Conservation (phyloP, 345 rosid species). For the Lepidium aucheri region DNA sequence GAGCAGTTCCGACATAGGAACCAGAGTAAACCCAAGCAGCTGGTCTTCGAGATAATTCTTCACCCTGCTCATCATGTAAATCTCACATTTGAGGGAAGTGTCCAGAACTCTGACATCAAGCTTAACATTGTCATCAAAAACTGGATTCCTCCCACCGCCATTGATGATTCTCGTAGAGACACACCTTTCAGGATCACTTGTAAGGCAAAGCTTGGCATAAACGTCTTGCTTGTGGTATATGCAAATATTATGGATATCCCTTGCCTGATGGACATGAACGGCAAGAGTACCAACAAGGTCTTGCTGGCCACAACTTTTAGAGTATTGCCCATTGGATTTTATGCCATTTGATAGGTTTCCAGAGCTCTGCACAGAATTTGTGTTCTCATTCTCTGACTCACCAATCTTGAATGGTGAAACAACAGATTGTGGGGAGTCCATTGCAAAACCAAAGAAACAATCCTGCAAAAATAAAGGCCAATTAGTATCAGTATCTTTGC, state of each 20-base stretch:
- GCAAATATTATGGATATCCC: slow-evolving; percentile 98
- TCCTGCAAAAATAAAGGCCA: slow-evolving; percentile 3
- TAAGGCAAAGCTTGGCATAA: slow-evolving; percentile 91
- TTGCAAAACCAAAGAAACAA: slow-evolving; percentile 18
- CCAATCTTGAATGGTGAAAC: slow-evolving; percentile 70
- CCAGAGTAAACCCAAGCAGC: slow-evolving; percentile 81
- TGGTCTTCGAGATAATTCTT: slow-evolving; percentile 97
- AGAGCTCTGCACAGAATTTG: slow-evolving; percentile 27
- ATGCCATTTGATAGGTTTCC: slow-evolving; percentile 31
- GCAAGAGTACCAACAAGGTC: slow-evolving; percentile 57
- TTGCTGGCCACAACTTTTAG: slow-evolving; percentile 27
- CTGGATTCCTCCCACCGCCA: slow-evolving; percentile 98
- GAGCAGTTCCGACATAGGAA: slow-evolving; percentile 83
- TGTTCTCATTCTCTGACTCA: slow-evolving; percentile 50
- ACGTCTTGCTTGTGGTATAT: slow-evolving; percentile 99
- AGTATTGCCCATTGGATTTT: slow-evolving; percentile 34
- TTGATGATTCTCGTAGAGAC: slow-evolving; percentile 89
- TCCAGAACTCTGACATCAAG: slow-evolving; percentile 63
- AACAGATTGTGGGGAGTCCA: slow-evolving; percentile 98
- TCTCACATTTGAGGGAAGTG: slow-evolving; percentile 79
- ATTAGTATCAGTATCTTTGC: not conserved
- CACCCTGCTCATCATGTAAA: slow-evolving; percentile 99
- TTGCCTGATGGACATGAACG: slow-evolving; percentile 78
- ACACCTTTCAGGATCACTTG: slow-evolving; percentile 68
- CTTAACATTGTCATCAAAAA: slow-evolving; percentile 66